phyloP scores from a whole-genome alignment of 2,329 filamentous ascomycete species.

The Drechslerella dactyloides region DNA sequence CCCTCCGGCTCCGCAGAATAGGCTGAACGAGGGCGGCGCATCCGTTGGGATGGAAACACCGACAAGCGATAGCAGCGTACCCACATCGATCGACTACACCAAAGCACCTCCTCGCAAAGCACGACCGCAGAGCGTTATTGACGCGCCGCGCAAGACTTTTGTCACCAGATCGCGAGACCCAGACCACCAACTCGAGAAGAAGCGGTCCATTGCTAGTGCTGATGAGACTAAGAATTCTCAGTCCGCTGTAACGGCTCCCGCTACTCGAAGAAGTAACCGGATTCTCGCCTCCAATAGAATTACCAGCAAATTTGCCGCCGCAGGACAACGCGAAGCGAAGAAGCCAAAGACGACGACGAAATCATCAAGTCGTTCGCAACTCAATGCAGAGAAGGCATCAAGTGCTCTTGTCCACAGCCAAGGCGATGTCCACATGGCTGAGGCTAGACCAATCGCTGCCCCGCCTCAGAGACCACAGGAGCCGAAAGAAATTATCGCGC shows the following conservation, averaged over 20 bases:
- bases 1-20: slow-evolving; percentile 55
- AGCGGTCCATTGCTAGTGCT: slow-evolving; percentile 49
- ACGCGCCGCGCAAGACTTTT: slow-evolving; percentile 50
- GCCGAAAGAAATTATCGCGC: slow-evolving; percentile 73
- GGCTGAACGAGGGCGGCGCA: slow-evolving; percentile 59
- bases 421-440: slow-evolving; percentile 47
- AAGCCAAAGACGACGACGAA: slow-evolving; percentile 56
- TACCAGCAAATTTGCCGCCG: slow-evolving; percentile 53
- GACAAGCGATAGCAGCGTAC: slow-evolving; percentile 55
- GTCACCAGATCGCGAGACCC: slow-evolving; percentile 47
- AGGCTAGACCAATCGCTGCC: slow-evolving; percentile 55
- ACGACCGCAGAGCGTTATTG: slow-evolving; percentile 52
- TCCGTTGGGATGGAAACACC: slow-evolving; percentile 61
- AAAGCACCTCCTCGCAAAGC: slow-evolving; percentile 54
- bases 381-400: slow-evolving; percentile 50
- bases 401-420: slow-evolving; percentile 48
- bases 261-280: slow-evolving; percentile 54
- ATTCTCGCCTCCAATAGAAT: slow-evolving; percentile 55
- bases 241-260: slow-evolving; percentile 53
- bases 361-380: slow-evolving; percentile 54
- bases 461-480: slow-evolving; percentile 64
- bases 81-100: slow-evolving; percentile 51
- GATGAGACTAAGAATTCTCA: slow-evolving; percentile 53
- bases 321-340: slow-evolving; percentile 56
- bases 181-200: slow-evolving; percentile 44